Percentiles rank a stretch among this genome's conserved stretches.
phyloP scores from a whole-genome alignment of 2,329 filamentous ascomycete genomes.

The Sporothrix pseudoabietina region DNA sequence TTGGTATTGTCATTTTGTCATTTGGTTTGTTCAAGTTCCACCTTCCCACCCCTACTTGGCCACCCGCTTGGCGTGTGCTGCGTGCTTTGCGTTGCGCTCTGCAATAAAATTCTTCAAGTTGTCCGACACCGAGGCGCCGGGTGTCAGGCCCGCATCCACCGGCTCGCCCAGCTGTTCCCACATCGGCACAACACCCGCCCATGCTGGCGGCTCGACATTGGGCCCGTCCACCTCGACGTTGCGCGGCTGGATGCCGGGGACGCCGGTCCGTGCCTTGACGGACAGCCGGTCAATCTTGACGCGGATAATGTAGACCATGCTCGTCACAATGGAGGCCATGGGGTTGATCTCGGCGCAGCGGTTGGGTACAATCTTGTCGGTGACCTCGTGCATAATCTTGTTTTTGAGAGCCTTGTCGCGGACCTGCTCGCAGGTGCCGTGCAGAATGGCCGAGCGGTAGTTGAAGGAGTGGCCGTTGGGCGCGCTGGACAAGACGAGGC shows the following conservation, averaged over 20 bases:
- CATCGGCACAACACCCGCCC: conserved; percentile 34
- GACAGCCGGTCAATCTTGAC: conserved; percentile 32
- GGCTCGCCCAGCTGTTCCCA: conserved; percentile 35
- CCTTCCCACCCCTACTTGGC: conserved; percentile 2
- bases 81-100: conserved; percentile 28
- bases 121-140: conserved; percentile 26
- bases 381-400: conserved; percentile 32
- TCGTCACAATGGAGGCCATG: conserved; percentile 32
- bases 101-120: conserved; percentile 26
- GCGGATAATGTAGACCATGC: conserved; percentile 32
- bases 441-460: conserved; percentile 34
- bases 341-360: conserved; percentile 34
- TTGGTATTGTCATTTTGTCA: neutral
- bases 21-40: neutral
- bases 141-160: conserved; percentile 32
- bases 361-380: conserved; percentile 32
- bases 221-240: conserved; percentile 31
- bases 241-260: conserved; percentile 33
- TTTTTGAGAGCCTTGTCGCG: conserved; percentile 20
- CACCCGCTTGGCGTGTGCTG: conserved; percentile 22
- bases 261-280: conserved; percentile 32
- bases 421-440: conserved; percentile 32
- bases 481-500: conserved; percentile 32
- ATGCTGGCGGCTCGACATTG: conserved; percentile 24
- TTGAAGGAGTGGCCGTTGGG: conserved; percentile 36